Evolutionary conservation across 2,329 filamentous ascomycete genomes (phyloP).

Genomic region (Colletotrichum lentis): DNA sequence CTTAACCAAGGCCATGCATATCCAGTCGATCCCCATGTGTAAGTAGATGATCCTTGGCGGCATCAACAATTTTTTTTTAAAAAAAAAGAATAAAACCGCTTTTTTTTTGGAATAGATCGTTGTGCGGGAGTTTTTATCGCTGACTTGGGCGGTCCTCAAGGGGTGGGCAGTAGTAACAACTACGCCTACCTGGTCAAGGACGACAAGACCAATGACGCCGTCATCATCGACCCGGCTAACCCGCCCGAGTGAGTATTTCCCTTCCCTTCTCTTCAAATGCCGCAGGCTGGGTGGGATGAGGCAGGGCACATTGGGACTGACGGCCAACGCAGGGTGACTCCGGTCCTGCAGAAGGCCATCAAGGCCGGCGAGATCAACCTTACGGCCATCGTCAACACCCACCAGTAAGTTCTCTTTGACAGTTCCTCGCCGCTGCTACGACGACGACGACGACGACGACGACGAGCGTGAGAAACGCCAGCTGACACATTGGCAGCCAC

Average conservation of each 20-base stretch:
- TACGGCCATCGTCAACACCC: slow-evolving; percentile 92
- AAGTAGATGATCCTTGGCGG: slow-evolving; percentile 49
- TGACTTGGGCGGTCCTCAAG: slow-evolving; percentile 50
- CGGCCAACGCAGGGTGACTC: slow-evolving; percentile 58
- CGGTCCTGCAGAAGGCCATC: slow-evolving; percentile 76
- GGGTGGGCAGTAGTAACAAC: slow-evolving; percentile 81
- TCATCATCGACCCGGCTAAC: slow-evolving; percentile 83
- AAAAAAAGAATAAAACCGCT: too few species aligned
- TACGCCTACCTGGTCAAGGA: slow-evolving; percentile 86
- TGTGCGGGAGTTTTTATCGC: slow-evolving; percentile 34
- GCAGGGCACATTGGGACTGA: neutral
- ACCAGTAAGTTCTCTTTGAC: slow-evolving; percentile 78
- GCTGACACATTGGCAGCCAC: slow-evolving; percentile 66
- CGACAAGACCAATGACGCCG: slow-evolving; percentile 78
- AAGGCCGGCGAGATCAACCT: slow-evolving; percentile 78
- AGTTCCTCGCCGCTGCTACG: too few species aligned
- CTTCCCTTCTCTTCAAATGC: too few species aligned
- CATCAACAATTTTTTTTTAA: too few species aligned
- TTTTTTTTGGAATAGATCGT: too few species aligned
- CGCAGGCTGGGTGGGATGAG: neutral
- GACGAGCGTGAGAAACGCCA: too few species aligned
- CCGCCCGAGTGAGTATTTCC: slow-evolving; percentile 72
- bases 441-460: too few species aligned
- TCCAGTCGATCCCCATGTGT: slow-evolving; percentile 91
- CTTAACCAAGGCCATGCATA: slow-evolving; percentile 73